Conservation (phyloP, 257 asterid genomes). For the Nicotiana obtusifolia region DNA sequence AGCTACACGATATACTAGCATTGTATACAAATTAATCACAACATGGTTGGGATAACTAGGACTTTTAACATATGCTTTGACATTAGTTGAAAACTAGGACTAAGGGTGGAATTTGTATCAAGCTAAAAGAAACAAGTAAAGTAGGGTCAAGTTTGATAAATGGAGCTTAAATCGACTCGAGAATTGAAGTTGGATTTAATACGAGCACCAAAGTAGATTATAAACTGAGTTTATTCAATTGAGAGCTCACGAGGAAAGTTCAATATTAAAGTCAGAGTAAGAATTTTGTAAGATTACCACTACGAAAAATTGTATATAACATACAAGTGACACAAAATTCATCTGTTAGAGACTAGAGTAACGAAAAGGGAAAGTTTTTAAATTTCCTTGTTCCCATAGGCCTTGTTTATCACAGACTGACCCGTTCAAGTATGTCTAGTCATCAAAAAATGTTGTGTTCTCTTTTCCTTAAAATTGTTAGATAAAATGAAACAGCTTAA, state of each 20-base stretch:
- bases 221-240: no score
- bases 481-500: background rate
- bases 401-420: background rate
- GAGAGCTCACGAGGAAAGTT: no score
- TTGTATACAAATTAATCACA: background rate
- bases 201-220: no score
- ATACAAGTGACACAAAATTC: no score
- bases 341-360: no score
- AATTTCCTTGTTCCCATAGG: background rate
- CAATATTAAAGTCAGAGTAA: no score
- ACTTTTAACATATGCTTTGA: background rate
- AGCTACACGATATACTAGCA: no score
- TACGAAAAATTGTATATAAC: no score
- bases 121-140: background rate
- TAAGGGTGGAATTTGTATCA: background rate
- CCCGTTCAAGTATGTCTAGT: background rate
- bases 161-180: background rate
- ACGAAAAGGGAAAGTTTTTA: background rate
- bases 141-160: background rate
- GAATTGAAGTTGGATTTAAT: no score
- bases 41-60: background rate
- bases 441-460: background rate
- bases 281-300: no score
- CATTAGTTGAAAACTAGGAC: background rate
- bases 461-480: background rate